Base-by-base conservation (phyloP, 2,329 filamentous ascomycete genomes). In the Metarhizium brunneum region DNA sequence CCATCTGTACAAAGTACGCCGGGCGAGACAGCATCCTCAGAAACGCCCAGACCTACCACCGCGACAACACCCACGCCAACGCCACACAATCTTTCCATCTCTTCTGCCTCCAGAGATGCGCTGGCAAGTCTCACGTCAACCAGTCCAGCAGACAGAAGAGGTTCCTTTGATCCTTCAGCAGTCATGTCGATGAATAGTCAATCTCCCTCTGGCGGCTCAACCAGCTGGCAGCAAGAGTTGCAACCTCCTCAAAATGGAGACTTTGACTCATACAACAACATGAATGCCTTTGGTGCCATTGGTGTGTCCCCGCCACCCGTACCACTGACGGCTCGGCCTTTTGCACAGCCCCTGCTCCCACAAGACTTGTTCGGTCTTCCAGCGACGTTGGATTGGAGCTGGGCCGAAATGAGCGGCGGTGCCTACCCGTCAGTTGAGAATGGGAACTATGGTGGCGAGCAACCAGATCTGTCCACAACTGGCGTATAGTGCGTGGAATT, bases 301-400 rank as follows among this genome's bases (percentile, higher is more conserved):
- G 47, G 57, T 57, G 16, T 59, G 64, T 53, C 54, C 13, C 55
- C 58, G 7, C 58, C 58, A 4, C 47, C 55, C 8, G 16, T 59
- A 10, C 29, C 58, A 4, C 38, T 57, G 50, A 53, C 54, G 6
- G 66, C 66, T n/a, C 66, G 65, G 7, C 60, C 60, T 45, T 91
- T 92, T 66, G 87, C 92, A 64, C 88, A 95, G 62, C 92, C 92
- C 0, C 87, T 96, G 64, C 83, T 97, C 25, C 92, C 94, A 4
- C 90, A 92, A 64, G 94, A 97, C 71, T 72, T 97, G 30, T 99
- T 94, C 84, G 88, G 92, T 69, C 86, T 97, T 82, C 92, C 92
- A 1, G 95, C 96, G 86, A 95, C 90, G 2, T 79, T 97, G 25
- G 92, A 97, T 67, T 96, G 92, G 91, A 90, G 82, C 65, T 86